Evolutionary conservation across 1,139 yeast species (phyloP).

Genomic region (Candida frijolesensis): DNA sequence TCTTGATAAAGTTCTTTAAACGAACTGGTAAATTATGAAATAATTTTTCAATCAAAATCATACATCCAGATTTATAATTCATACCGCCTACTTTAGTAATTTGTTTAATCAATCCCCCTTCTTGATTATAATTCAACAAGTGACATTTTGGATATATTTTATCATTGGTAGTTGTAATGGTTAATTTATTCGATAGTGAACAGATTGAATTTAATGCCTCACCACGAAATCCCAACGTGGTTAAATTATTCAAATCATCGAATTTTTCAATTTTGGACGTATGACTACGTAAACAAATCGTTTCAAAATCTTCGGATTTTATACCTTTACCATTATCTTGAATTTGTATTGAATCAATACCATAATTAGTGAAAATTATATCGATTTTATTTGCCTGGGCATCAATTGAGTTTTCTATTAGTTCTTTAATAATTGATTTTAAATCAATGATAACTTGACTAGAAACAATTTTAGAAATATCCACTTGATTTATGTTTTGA

Average conservation of each 20-base stretch:
- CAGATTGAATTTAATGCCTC: conserved; percentile 81
- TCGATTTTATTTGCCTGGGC: conserved; percentile 72
- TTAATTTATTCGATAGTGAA: conserved; percentile 52
- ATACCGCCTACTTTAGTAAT: conserved; percentile 50
- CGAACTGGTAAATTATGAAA: conserved; percentile 76
- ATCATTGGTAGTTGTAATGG: conserved; percentile 57
- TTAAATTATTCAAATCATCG: conserved; percentile 54
- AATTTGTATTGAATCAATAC: conserved; percentile 70
- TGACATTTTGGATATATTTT: conserved; percentile 58
- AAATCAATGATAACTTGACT: conserved; percentile 91
- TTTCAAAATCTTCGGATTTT: conserved; percentile 53
- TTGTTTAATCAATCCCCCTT: conserved; percentile 48
- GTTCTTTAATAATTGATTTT: conserved; percentile 76
- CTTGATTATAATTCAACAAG: conserved; percentile 49
- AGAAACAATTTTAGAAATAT: conserved; percentile 77
- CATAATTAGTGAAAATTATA: conserved; percentile 66
- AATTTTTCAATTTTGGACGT: conserved; percentile 75
- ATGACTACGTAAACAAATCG: conserved; percentile 68
- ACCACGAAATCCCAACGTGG: conserved; percentile 79
- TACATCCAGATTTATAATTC: conserved; percentile 53
- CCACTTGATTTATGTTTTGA: conserved; percentile 41
- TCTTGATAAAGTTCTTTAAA: conserved; percentile 67
- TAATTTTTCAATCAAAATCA: conserved; percentile 50
- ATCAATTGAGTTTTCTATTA: conserved; percentile 85
- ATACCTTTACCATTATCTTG: conserved; percentile 84